Base-by-base conservation (phyloP, 1,284 basidiomycete genomes). In the Agaricales sp. region DNA sequence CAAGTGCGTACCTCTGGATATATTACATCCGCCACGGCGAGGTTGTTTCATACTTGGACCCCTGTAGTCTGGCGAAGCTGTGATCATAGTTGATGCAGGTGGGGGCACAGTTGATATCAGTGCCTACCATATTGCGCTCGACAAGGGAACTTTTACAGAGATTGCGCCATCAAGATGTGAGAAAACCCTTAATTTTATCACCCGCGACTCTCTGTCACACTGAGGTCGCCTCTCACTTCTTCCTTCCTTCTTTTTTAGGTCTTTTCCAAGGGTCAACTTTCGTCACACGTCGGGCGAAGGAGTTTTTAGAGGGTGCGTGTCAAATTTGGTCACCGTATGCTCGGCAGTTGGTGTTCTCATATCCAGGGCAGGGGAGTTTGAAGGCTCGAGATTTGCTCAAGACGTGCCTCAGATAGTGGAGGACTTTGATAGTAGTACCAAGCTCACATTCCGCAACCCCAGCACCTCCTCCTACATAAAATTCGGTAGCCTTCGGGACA, bases 381-480 rank as follows among this genome's bases (percentile, higher is more conserved):
- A 56, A 3, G 58, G 58, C 1, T 67, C 65, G 16, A 58, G 55
- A 30, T 68, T 63, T 44, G 48, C 58, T 0, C 63, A 67, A 55
- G 65, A 55, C 16, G 37, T 69, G 21, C 54, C 51, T 13, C 57
- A 61, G 25, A 68, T 67, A 53, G 59, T 55, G 1, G 58, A 63
- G 0, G 57, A 58, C 4, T 67, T 67, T 18, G 66, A 67, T 54
- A 63, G 61, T 54, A 62, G 59, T 3, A 61, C 67, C 37, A 67
- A 67, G 49, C 57, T 63, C 39, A 58, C 59, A 23, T 61, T 69
- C 43, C 63, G 62, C 3, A 59, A 62, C 45, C 53, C 56, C 0
- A 59, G 57, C 14, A 70, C 71, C 45, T 67, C 69, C 1, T 63
- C 63, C 4, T 65, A 64, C 26, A 60, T 67, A 25, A 64, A 61